These are phyloP conservation scores for Gossypium gossypioides DNA, from an alignment of 441 rosid species.

Conservation along the genomic window DNA sequence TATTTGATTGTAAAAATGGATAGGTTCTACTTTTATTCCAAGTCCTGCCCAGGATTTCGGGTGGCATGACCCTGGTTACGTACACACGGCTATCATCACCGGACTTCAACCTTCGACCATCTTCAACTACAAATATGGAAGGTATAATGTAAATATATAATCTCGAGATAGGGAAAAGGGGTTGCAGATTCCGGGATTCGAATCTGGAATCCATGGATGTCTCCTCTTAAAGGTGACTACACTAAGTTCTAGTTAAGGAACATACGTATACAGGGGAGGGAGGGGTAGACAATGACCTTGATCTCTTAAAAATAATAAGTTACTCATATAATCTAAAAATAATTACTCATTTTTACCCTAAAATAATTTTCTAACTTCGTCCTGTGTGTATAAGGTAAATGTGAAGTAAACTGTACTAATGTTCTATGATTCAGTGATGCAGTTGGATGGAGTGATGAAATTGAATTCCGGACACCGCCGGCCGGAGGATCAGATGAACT, in stretches of 20 bases:
- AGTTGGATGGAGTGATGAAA: slow-evolving; percentile 53
- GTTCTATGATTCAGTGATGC: slow-evolving; percentile 26
- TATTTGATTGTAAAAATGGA: not conserved
- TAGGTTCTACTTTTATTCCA: slow-evolving; percentile 24
- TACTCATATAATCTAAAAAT: no score
- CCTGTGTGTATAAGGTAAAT: no score
- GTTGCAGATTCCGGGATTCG: no score
- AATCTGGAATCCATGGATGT: no score
- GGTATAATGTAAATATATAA: slow-evolving; percentile 29
- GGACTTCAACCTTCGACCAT: slow-evolving; percentile 44
- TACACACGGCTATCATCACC: slow-evolving; percentile 55
- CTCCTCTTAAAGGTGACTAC: no score
- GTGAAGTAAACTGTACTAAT: not conserved
- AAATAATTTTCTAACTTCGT: no score
- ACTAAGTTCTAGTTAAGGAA: no score
- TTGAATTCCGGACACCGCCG: slow-evolving; percentile 45
- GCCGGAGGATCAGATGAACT: slow-evolving; percentile 45
- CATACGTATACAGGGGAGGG: not conserved
- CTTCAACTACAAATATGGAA: slow-evolving; percentile 50
- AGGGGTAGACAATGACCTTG: no score
- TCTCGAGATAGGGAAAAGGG: no score
- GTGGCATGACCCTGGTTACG: slow-evolving; percentile 70
- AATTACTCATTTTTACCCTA: no score
- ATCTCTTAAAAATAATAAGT: no score
- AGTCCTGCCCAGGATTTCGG: slow-evolving; percentile 73